Evolutionary conservation across 2,329 filamentous ascomycete genomes (phyloP).

Genomic region (Cercospora sojina): DNA sequence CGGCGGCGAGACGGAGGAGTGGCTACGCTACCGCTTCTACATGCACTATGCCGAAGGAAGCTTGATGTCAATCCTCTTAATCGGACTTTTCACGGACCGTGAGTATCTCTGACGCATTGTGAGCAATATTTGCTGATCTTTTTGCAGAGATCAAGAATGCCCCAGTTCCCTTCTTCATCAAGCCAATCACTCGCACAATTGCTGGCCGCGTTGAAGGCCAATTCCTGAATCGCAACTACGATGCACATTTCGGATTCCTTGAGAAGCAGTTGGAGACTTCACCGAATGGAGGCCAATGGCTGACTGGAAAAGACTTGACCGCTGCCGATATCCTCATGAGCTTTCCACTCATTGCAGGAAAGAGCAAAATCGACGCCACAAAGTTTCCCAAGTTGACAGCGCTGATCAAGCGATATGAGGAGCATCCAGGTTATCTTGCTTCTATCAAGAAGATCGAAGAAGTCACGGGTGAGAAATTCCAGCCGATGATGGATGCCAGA

Average conservation of each 20-base stretch:
- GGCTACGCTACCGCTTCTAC: slow-evolving; percentile 63
- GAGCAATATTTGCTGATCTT: neutral
- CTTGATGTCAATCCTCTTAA: slow-evolving; percentile 69
- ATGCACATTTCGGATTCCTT: slow-evolving; percentile 52
- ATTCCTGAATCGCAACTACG: slow-evolving; percentile 51
- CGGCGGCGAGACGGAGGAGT: slow-evolving; percentile 60
- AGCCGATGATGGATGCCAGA: slow-evolving; percentile 13
- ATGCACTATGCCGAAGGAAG: slow-evolving; percentile 86
- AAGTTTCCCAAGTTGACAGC: slow-evolving; percentile 49
- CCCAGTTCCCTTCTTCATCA: slow-evolving; percentile 67
- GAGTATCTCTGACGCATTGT: slow-evolving; percentile 33
- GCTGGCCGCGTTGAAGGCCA: slow-evolving; percentile 48
- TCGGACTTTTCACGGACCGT: slow-evolving; percentile 62
- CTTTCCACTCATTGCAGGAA: slow-evolving; percentile 51
- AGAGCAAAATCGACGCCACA: slow-evolving; percentile 42
- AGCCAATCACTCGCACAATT: slow-evolving; percentile 60
- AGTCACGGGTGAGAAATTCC: slow-evolving; percentile 36
- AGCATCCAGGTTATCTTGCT: slow-evolving; percentile 47
- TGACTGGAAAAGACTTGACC: slow-evolving; percentile 51
- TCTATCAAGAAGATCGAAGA: slow-evolving; percentile 54
- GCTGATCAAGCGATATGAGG: slow-evolving; percentile 49
- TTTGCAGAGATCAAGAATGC: slow-evolving; percentile 44
- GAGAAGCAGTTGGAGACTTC: slow-evolving; percentile 50
- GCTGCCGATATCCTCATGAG: slow-evolving; percentile 55
- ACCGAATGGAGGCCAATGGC: slow-evolving; percentile 50